Evolutionary conservation across 1,284 basidiomycete species (phyloP), one percentile per base, ranked within the genome.

Genomic region (Ustilago trichophora): DNA sequence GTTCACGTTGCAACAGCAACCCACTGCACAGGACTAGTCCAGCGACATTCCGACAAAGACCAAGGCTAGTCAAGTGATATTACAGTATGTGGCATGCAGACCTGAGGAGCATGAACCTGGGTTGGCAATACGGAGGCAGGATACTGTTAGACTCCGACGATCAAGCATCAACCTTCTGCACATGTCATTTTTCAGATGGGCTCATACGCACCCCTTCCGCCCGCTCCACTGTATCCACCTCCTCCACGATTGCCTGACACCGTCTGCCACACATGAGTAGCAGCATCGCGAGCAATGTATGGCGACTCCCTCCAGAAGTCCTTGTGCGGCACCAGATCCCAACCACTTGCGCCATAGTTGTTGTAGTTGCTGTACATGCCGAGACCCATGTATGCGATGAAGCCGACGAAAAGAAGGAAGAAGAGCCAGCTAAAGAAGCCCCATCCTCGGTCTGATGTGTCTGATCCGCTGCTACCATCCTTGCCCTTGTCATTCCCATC

Each of bases 281-380:
- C 58, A n/a, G 55, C 66, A 34, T 74, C 72, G 10, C 54, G 55
- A 6, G 60, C 69, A 35, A 70, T 45, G 50, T 68, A 74, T 1
- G 76, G 76, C 26, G 58, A 52, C 31, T 78, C 75, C 25, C 73
- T 47, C 76, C 76, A 78, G 38, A 76, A 73, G 45, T 75, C 71
- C 34, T 73, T 68, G 47, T 78, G 67, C 6, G 76, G 76, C 0
- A 78, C 49, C 1, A 75, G 48, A 38, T 78, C 76, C 76, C 76
- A 78, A 9, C 76, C 76, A 21, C 44, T 69, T 0, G 74, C 73
- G 12, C 76, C 76, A 37, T 76, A 78, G 24, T 75, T 68, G 49
- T 57, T 72, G 48, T 75, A 73, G 53, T 78, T 78, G 48, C 60
- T 57, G 69, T 73, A 76, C 45, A 75, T 68, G 9, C 74, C 74